These are phyloP conservation scores for Dendrobium catenatum DNA, from an alignment of 106 monocot species.

Conservation along the genomic window DNA sequence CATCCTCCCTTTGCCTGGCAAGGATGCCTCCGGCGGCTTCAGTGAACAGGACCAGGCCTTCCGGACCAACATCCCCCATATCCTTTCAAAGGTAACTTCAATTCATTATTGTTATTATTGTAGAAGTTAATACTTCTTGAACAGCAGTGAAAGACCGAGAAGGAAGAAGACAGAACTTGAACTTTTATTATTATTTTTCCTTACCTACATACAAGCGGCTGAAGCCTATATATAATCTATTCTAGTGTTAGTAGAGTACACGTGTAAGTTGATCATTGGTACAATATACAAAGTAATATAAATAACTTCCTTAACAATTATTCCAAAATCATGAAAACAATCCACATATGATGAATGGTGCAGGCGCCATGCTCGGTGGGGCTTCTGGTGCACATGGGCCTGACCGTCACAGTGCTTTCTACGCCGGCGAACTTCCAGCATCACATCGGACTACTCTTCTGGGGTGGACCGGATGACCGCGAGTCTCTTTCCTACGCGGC, in stretches of 20 bases:
- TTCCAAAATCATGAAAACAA: too few relatives aligned
- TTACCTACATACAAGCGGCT: too few relatives aligned
- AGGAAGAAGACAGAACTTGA: too few relatives aligned
- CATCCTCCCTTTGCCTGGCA: constrained; percentile 24
- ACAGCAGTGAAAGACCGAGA: too few relatives aligned
- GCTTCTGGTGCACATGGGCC: constrained; percentile 12
- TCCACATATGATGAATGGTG: background rate
- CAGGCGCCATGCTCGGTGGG: constrained; percentile 45
- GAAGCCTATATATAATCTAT: too few relatives aligned
- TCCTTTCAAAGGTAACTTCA: constrained; percentile 14
- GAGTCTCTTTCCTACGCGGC: constrained; percentile 29
- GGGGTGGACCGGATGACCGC: constrained; percentile 53
- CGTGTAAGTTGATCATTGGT: too few relatives aligned
- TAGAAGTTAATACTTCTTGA: too few relatives aligned
- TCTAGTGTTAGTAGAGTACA: too few relatives aligned
- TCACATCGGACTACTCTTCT: constrained; percentile 36
- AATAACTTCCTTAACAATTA: too few relatives aligned
- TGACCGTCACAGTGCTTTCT: background rate
- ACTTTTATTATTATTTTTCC: too few relatives aligned
- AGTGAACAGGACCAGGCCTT: background rate
- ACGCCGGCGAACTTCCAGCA: background rate
- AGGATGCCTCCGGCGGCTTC: background rate
- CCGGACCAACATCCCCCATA: constrained; percentile 6
- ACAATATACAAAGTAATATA: too few relatives aligned
- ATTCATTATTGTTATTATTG: too few relatives aligned